Percentiles rank a stretch among this genome's conserved stretches.
These are phyloP conservation scores for Jaminaea rosea DNA, from an alignment of 1,284 basidiomycete genomes.

Conservation along the genomic window DNA sequence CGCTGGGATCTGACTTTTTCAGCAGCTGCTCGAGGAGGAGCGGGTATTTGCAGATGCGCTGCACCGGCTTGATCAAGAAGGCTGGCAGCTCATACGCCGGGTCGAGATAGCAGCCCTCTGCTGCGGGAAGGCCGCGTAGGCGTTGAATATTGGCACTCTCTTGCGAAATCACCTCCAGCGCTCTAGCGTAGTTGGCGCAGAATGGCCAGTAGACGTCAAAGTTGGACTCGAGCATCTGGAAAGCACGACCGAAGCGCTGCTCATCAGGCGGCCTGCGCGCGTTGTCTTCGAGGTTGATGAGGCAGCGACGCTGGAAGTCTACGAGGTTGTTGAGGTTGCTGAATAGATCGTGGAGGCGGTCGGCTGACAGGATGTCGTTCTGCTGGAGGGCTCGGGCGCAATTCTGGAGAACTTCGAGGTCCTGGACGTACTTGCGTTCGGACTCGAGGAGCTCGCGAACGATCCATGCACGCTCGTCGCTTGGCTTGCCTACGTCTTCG, in stretches of 20 bases:
- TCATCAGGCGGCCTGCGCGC: constrained; percentile 59
- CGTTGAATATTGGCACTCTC: constrained; percentile 31
- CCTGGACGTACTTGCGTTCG: constrained; percentile 95
- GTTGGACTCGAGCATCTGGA: constrained; percentile 57
- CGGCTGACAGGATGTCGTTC: constrained; percentile 76
- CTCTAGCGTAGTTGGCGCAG: constrained; percentile 69
- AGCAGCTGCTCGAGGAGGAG: constrained; percentile 55
- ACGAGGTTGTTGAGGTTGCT: constrained; percentile 89
- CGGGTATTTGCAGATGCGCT: constrained; percentile 70
- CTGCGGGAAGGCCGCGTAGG: constrained; percentile 26
- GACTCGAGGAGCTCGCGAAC: constrained; percentile 81
- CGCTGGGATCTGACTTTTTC: constrained; percentile 54
- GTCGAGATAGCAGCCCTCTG: constrained; percentile 46
- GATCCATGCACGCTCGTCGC: constrained; percentile 64
- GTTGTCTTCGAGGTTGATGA: constrained; percentile 64
- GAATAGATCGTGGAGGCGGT: constrained; percentile 90
- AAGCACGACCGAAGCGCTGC: constrained; percentile 52
- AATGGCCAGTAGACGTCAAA: constrained; percentile 73
- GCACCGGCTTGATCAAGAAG: constrained; percentile 69
- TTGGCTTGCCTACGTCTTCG: constrained; percentile 31
- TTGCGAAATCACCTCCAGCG: constrained; percentile 67
- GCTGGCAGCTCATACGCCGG: constrained; percentile 66
- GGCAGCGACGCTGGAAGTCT: constrained; percentile 92
- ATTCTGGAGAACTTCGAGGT: constrained; percentile 76
- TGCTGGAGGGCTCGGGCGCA: constrained; percentile 57